Evolutionary conservation across 768 basidiomycete species (phyloP).

Genomic region (Mycena vitilis): DNA sequence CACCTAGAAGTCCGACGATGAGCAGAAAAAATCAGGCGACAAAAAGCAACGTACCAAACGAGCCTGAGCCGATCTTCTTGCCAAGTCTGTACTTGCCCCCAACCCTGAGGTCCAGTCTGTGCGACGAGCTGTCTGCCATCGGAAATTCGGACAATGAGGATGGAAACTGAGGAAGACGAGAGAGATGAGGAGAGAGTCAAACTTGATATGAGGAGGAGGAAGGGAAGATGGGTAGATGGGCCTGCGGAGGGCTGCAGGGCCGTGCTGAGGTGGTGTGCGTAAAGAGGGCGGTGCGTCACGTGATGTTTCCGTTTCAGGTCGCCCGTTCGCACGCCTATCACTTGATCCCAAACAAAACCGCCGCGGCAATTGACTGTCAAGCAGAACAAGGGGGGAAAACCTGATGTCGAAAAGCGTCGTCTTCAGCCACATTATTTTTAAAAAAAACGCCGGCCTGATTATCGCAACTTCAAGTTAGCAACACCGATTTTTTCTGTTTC

Average conservation of each 20-base stretch:
- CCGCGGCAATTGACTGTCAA: too few species aligned
- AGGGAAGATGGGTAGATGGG: constrained; percentile 25
- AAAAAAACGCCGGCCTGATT: too few species aligned
- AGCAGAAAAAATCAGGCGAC: constrained; percentile 13
- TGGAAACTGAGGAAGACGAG: not conserved
- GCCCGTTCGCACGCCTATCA: too few species aligned
- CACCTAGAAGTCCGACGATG: constrained; percentile 64
- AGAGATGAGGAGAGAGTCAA: not conserved
- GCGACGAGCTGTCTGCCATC: constrained; percentile 77
- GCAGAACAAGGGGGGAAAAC: too few species aligned
- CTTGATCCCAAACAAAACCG: too few species aligned
- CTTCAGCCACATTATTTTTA: too few species aligned
- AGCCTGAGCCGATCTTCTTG: constrained; percentile 99
- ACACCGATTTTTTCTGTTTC: too few species aligned
- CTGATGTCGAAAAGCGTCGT: too few species aligned
- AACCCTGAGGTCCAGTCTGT: constrained; percentile 87
- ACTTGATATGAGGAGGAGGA: not conserved
- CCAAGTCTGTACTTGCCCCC: constrained; percentile 98
- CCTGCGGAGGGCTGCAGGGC: not conserved
- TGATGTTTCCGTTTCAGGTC: too few species aligned
- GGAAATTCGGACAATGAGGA: constrained; percentile 34
- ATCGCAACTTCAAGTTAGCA: too few species aligned
- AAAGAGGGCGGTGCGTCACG: too few species aligned
- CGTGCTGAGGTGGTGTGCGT: too few species aligned
- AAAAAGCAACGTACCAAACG: constrained; percentile 79